Percentiles rank a stretch among this genome's conserved stretches.
phyloP scores from a whole-genome alignment of 2,329 filamentous ascomycete genomes.

The Coniochaeta sp. region DNA sequence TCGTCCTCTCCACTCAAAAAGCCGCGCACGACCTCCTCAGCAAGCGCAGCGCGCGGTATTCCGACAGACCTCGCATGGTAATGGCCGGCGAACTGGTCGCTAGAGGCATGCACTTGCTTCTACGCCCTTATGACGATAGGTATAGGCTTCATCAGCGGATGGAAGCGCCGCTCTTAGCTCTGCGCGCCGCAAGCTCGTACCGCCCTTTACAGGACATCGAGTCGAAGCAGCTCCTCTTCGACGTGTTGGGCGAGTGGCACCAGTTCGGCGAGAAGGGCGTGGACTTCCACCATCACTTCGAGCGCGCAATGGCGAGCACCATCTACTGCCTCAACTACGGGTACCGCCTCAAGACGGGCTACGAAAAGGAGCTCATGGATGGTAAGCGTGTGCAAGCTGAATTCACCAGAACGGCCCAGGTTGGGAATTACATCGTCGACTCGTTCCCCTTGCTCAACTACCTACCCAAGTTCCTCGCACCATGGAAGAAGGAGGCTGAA shows the following conservation, averaged over 20 bases:
- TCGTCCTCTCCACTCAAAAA: constrained; percentile 28
- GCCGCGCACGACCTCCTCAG: constrained; percentile 31
- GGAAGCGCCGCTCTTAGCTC: constrained; percentile 24
- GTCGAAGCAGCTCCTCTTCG: constrained; percentile 32
- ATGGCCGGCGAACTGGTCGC: constrained; percentile 22
- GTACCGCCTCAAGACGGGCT: constrained; percentile 18
- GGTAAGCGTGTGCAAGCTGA: constrained; percentile 17
- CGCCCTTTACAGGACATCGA: constrained; percentile 36
- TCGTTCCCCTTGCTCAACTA: constrained; percentile 31
- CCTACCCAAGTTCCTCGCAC: constrained; percentile 27
- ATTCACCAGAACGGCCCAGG: constrained; percentile 16
- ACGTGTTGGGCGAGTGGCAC: constrained; percentile 27
- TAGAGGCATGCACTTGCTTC: constrained; percentile 28
- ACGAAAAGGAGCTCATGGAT: constrained; percentile 17
- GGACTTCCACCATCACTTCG: constrained; percentile 22
- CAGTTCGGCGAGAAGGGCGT: constrained; percentile 12
- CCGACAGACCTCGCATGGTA: constrained; percentile 29
- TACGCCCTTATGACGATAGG: constrained; percentile 32
- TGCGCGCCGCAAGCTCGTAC: constrained; percentile 24
- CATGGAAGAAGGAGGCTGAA: constrained; percentile 25
- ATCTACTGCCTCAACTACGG: constrained; percentile 30
- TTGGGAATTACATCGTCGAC: constrained; percentile 31
- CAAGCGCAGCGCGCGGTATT: constrained; percentile 30
- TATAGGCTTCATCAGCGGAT: constrained; percentile 30
- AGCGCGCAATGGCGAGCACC: constrained; percentile 27